These are phyloP conservation scores for Oemleria cerasiformis DNA, from an alignment of 306 rosid genomes.

Conservation along the genomic window DNA sequence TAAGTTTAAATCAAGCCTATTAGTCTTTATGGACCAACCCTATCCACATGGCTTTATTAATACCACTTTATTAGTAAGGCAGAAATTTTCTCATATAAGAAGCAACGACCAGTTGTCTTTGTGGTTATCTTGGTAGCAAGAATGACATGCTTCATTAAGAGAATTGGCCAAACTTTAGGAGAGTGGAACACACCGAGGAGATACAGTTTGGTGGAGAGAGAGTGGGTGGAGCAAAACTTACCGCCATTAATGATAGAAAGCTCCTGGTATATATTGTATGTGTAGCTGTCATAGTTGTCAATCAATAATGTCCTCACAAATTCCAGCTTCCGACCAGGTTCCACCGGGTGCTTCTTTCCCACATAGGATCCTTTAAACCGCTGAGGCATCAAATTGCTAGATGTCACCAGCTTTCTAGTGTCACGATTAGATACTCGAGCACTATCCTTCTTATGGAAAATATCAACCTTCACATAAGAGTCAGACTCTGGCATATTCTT, in stretches of 20 bases:
- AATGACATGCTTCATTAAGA: background rate
- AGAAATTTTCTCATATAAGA: background rate
- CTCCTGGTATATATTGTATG: slow-evolving; percentile 95
- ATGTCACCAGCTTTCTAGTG: slow-evolving; percentile 37
- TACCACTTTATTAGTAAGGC: background rate
- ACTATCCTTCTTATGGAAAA: slow-evolving; percentile 34
- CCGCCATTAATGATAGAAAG: slow-evolving; percentile 84
- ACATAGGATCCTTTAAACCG: slow-evolving; percentile 48
- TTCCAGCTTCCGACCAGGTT: slow-evolving; percentile 45
- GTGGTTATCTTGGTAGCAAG: background rate
- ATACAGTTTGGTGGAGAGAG: background rate
- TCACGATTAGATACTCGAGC: slow-evolving; percentile 23
- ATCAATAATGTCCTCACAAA: slow-evolving; percentile 85
- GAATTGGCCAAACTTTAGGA: too few species aligned
- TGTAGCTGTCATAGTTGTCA: slow-evolving; percentile 97
- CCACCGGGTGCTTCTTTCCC: slow-evolving; percentile 34
- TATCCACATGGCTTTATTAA: background rate
- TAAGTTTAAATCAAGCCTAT: background rate
- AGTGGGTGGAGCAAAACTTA: slow-evolving; percentile 34
- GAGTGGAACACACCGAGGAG: background rate
- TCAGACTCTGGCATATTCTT: slow-evolving; percentile 28
- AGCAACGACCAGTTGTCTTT: background rate
- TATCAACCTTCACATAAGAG: slow-evolving; percentile 38
- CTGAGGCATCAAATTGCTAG: slow-evolving; percentile 49
- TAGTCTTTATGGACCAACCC: background rate